Conservation (phyloP, 345 rosid genomes). For the Ceriops decandra region DNA sequence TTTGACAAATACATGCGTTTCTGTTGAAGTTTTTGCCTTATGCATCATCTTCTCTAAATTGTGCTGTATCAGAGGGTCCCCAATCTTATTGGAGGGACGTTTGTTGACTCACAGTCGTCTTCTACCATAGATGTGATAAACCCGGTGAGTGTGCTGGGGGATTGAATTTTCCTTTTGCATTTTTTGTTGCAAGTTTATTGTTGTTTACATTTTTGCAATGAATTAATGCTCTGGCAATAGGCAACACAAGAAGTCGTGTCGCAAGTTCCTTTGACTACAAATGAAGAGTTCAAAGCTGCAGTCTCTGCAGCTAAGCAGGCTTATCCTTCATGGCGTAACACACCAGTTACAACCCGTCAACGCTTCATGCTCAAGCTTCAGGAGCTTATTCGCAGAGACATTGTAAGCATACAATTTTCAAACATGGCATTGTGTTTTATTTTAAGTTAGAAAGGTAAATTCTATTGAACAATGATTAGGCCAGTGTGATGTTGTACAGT, state of each 20-base stretch:
- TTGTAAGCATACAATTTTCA: slow-evolving; percentile 32
- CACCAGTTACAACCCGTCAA: slow-evolving; percentile 82
- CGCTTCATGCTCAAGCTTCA: slow-evolving; percentile 91
- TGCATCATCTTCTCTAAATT: background rate
- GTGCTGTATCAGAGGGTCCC: slow-evolving; percentile 59
- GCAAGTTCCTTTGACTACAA: slow-evolving; percentile 77
- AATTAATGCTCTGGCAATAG: slow-evolving; percentile 33
- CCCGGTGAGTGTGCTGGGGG: slow-evolving; percentile 51
- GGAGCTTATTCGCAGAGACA: slow-evolving; percentile 87
- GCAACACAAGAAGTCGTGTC: slow-evolving; percentile 96
- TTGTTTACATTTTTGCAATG: background rate
- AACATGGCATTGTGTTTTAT: no score
- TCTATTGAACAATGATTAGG: no score
- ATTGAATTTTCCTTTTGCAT: background rate
- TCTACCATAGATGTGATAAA: slow-evolving; percentile 68
- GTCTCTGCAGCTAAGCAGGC: slow-evolving; percentile 87
- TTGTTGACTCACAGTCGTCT: slow-evolving; percentile 65
- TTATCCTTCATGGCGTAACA: slow-evolving; percentile 80
- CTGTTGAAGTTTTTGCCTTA: background rate
- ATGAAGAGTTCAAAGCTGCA: slow-evolving; percentile 85
- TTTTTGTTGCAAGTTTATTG: background rate
- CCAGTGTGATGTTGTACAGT: no score
- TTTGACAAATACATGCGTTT: background rate
- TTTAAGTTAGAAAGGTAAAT: no score
- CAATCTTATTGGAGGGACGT: slow-evolving; percentile 83